Evolutionary conservation across 306 rosid genomes (phyloP).

Genomic region (Quercus dentata): DNA sequence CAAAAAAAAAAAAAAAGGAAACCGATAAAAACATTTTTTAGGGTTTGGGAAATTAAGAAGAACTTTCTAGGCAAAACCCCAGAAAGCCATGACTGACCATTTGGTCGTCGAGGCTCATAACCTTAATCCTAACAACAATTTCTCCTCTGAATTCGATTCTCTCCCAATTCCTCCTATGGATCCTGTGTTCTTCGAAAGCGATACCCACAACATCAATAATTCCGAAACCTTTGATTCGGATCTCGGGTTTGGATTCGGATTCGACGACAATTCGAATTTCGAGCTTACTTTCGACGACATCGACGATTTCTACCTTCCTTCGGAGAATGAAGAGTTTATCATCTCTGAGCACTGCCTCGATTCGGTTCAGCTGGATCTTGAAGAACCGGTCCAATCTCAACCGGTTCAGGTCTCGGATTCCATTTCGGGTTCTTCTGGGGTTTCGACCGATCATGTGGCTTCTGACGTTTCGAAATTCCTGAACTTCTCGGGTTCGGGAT

Average conservation of each 20-base stretch:
- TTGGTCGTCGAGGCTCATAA: slow-evolving; percentile 1
- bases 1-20: too few relatives aligned
- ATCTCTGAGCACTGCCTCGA: slow-evolving; percentile 35
- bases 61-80: slow-evolving; percentile 7
- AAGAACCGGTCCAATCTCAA: neutral
- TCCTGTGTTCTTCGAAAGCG: slow-evolving; percentile 25
- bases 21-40: too few relatives aligned
- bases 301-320: slow-evolving; percentile 49
- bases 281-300: slow-evolving; percentile 76
- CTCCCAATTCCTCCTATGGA: slow-evolving; percentile 64
- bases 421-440: slow-evolving; percentile 38
- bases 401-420: slow-evolving; percentile 1
- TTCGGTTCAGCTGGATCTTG: slow-evolving; percentile 2
- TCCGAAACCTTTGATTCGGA: slow-evolving; percentile 41
- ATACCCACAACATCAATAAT: neutral
- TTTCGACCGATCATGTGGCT: slow-evolving; percentile 25
- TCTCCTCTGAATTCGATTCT: slow-evolving; percentile 34
- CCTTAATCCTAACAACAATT: slow-evolving; percentile 20
- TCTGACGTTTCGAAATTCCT: slow-evolving; percentile 34
- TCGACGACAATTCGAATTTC: slow-evolving; percentile 40
- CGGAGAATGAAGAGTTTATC: slow-evolving; percentile 56
- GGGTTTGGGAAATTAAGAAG: too few relatives aligned
- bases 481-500: slow-evolving; percentile 34
- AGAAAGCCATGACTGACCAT: slow-evolving; percentile 37
- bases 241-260: slow-evolving; percentile 40